A percentile compares a stretch with the other conserved stretches of the same genome.
Conservation (phyloP, 305 asterid genomes). For the Fraxinus albicans region DNA sequence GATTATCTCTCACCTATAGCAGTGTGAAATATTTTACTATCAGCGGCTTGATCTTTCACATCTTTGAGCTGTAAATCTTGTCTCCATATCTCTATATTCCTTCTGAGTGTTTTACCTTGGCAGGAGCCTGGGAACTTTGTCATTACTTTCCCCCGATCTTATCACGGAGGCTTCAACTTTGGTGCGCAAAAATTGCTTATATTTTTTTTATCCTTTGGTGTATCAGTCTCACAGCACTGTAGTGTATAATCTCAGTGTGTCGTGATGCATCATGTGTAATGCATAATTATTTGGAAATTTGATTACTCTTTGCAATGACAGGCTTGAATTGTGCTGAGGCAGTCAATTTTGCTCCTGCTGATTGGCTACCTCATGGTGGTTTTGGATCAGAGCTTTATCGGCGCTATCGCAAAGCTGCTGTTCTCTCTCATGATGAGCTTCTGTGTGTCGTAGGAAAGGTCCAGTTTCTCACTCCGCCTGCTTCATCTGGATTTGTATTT, state of each 20-base stretch:
- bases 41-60: background rate
- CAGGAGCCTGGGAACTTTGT: slow-evolving; percentile 99
- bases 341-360: slow-evolving; percentile 98
- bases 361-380: slow-evolving; percentile 98
- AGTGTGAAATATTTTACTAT: slow-evolving; percentile 2
- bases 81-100: slow-evolving; percentile 5
- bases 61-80: slow-evolving; percentile 4
- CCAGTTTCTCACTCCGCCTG: slow-evolving; percentile 24
- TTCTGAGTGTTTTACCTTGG: slow-evolving; percentile 21
- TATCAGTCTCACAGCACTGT: slow-evolving; percentile 4
- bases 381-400: slow-evolving; percentile 93
- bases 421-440: slow-evolving; percentile 93
- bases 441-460: slow-evolving; percentile 88
- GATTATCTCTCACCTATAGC: background rate
- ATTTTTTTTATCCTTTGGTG: slow-evolving; percentile 15
- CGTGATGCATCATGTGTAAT: background rate
- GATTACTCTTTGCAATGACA: slow-evolving; percentile 36
- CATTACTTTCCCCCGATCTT: slow-evolving; percentile 92
- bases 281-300: slow-evolving; percentile 15
- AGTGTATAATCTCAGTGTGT: background rate
- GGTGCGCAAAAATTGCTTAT: slow-evolving; percentile 49
- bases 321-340: slow-evolving; percentile 99
- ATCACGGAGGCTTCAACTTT: slow-evolving; percentile 97
- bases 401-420: slow-evolving; percentile 82
- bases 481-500: slow-evolving; percentile 14